These are phyloP conservation scores for Pythium guiyangense DNA, from an alignment of 352 stramenopile genomes.

Conservation along the genomic window DNA sequence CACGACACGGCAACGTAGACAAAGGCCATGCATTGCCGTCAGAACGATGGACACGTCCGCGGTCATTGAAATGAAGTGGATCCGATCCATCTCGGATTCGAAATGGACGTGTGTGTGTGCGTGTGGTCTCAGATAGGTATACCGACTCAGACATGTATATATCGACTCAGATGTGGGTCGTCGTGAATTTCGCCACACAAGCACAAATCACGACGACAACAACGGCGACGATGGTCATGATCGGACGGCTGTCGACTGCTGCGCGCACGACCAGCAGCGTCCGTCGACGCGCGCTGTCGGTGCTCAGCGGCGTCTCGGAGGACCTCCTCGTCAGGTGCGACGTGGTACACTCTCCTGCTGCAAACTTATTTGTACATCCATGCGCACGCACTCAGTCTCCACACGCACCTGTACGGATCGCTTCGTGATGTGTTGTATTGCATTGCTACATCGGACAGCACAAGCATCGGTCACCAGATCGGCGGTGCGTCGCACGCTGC, in stretches of 20 bases:
- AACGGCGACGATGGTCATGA: constrained; percentile 5
- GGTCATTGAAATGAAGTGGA: too few species aligned
- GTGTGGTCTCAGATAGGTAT: too few species aligned
- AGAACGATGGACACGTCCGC: too few species aligned
- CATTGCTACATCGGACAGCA: constrained; percentile 20
- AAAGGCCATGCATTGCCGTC: too few species aligned
- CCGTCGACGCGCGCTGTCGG: constrained; percentile 25
- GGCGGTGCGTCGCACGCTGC: constrained; percentile 56
- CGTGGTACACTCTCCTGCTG: background rate
- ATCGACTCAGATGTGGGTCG: constrained; percentile 6
- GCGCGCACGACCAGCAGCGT: background rate
- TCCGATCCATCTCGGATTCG: too few species aligned
- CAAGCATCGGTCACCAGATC: constrained; percentile 83
- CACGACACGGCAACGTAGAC: background rate
- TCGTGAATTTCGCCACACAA: background rate
- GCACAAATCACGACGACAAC: background rate
- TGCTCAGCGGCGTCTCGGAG: constrained; percentile 72
- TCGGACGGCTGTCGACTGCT: too few species aligned
- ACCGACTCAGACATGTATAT: constrained; percentile 1
- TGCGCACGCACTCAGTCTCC: too few species aligned
- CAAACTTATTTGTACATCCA: background rate
- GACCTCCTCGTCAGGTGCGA: constrained; percentile 64
- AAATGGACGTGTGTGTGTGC: too few species aligned
- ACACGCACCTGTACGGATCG: too few species aligned
- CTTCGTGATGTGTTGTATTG: too few species aligned